Percentiles rank a stretch among this genome's conserved stretches.
phyloP scores from a whole-genome alignment of 208 protist species.

The Crithidia expoeki region DNA sequence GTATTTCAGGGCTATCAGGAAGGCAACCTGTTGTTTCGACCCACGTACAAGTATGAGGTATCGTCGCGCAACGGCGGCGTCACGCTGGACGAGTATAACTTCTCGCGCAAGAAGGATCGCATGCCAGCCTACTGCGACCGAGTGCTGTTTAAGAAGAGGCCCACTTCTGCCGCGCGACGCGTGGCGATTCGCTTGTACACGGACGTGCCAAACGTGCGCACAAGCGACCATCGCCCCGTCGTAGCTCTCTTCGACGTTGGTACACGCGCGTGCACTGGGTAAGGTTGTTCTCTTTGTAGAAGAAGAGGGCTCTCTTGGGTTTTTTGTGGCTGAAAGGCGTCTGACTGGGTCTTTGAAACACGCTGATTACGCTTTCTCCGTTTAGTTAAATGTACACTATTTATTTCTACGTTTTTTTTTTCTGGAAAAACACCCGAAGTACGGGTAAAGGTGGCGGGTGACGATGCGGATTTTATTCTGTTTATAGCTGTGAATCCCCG shows the following conservation, averaged over 20 bases:
- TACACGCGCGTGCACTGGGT: conserved; percentile 37
- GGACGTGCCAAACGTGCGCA: conserved; percentile 75
- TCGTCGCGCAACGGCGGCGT: conserved; percentile 19
- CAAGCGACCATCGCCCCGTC: conserved; percentile 88
- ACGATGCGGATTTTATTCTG: too few species aligned
- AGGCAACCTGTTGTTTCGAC: conserved; percentile 84
- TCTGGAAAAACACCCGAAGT: too few species aligned
- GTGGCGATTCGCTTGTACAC: conserved; percentile 78
- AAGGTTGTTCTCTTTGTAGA: background rate
- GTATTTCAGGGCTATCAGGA: conserved; percentile 91
- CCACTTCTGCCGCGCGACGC: conserved; percentile 33
- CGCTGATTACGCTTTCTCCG: too few species aligned
- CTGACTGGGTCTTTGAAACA: too few species aligned
- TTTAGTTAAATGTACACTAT: too few species aligned
- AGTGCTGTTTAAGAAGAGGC: conserved; percentile 71
- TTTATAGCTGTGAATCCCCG: too few species aligned
- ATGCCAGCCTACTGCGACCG: conserved; percentile 90
- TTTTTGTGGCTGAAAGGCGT: too few species aligned
- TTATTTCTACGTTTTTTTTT: too few species aligned
- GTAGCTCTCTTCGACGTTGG: conserved; percentile 78
- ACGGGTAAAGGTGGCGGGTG: too few species aligned
- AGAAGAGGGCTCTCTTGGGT: too few species aligned
- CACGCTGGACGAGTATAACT: conserved; percentile 67
- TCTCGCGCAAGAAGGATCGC: conserved; percentile 63
- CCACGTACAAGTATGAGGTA: conserved; percentile 94